Conservation (phyloP, 2,329 filamentous ascomycete genomes). For the Fusarium udum region DNA sequence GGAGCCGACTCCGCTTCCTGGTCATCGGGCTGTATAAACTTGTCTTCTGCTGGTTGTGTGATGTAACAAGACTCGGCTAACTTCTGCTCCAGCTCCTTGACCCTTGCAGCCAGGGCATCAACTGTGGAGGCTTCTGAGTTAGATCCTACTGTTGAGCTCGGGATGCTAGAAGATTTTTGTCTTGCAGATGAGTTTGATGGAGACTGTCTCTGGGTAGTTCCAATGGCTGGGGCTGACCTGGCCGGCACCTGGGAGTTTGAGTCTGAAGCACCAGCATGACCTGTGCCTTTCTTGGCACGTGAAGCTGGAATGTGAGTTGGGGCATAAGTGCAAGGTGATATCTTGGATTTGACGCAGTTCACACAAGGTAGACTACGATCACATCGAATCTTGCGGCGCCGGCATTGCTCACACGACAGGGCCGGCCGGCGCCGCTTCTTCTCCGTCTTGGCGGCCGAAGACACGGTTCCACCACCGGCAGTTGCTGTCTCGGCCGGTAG, state of each 20-base stretch:
- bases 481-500: neutral
- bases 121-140: slow-evolving; percentile 41
- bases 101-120: slow-evolving; percentile 50
- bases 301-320: slow-evolving; percentile 48
- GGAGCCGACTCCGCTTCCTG: slow-evolving; percentile 23
- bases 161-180: slow-evolving; percentile 36
- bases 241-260: slow-evolving; percentile 29
- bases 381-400: slow-evolving; percentile 69
- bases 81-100: slow-evolving; percentile 57
- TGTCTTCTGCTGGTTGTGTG: slow-evolving; percentile 27
- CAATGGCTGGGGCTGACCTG: slow-evolving; percentile 27
- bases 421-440: slow-evolving; percentile 54
- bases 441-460: slow-evolving; percentile 31
- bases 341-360: slow-evolving; percentile 67
- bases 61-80: slow-evolving; percentile 46
- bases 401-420: slow-evolving; percentile 65
- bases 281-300: slow-evolving; percentile 33
- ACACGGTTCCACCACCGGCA: slow-evolving; percentile 3
- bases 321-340: slow-evolving; percentile 63
- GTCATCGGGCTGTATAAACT: neutral
- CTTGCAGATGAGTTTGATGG: neutral
- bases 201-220: slow-evolving; percentile 2
- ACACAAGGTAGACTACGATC: slow-evolving; percentile 67
- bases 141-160: slow-evolving; percentile 42
- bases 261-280: neutral